phyloP scores from a whole-genome alignment of 1,284 basidiomycete genomes.

The Sporisorium exsertum region DNA sequence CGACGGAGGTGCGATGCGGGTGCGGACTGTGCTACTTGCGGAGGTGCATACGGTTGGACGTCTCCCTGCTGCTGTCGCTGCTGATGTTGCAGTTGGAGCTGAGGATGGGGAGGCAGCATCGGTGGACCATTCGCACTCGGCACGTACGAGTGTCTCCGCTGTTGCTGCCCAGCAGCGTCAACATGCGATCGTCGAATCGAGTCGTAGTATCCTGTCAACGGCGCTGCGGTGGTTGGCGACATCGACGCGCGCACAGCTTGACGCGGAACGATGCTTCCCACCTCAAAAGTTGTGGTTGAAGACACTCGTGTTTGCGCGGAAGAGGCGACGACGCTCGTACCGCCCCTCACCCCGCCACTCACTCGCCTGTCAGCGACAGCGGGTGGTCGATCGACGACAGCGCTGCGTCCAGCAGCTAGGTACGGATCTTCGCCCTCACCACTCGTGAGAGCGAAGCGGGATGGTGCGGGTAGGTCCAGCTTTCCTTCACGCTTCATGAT shows the following conservation, averaged over 20 bases:
- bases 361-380: neutral
- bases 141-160: neutral
- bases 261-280: conserved; percentile 30
- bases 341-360: neutral
- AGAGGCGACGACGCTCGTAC: neutral
- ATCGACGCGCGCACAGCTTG: conserved; percentile 10
- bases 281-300: conserved; percentile 24
- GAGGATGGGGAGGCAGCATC: conserved; percentile 6
- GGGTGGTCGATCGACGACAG: neutral
- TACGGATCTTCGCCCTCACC: conserved; percentile 22
- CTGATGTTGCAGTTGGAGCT: neutral
- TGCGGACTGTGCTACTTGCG: neutral
- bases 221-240: neutral
- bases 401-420: conserved; percentile 6
- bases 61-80: neutral
- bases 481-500: conserved; percentile 7
- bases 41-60: neutral
- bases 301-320: conserved; percentile 3
- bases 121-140: neutral
- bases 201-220: conserved; percentile 16
- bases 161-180: neutral
- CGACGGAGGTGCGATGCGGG: neutral
- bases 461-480: conserved; percentile 23
- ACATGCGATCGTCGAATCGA: neutral
- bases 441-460: conserved; percentile 9